A percentile compares a stretch with the other conserved stretches of the same genome.
Conservation (phyloP, 495 filamentous ascomycete genomes). For the Parmelia sp. region DNA sequence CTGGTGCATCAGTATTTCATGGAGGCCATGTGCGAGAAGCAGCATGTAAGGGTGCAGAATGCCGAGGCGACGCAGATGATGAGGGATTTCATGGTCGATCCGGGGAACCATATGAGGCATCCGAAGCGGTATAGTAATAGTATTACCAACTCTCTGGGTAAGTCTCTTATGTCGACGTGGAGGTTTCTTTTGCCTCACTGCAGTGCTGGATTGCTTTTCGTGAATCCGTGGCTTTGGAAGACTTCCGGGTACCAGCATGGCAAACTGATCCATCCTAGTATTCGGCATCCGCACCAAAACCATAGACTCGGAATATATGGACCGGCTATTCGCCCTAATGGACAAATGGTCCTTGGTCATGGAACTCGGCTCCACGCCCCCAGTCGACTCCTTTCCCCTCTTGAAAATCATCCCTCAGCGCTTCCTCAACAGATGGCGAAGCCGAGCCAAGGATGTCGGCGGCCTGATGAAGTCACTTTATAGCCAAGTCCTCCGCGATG, state of each 20-base stretch:
- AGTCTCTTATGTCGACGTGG: neutral
- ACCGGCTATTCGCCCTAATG: constrained; percentile 39
- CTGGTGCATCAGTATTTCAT: constrained; percentile 36
- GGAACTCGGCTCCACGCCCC: constrained; percentile 45
- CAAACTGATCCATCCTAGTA: neutral
- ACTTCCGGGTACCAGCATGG: no score
- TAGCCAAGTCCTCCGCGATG: neutral
- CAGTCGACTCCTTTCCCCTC: constrained; percentile 44
- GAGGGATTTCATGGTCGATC: constrained; percentile 35
- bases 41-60: constrained; percentile 22
- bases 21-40: constrained; percentile 30
- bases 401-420: constrained; percentile 39
- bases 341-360: constrained; percentile 44
- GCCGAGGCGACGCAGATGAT: constrained; percentile 29
- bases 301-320: neutral
- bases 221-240: no score
- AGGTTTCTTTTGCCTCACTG: neutral
- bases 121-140: constrained; percentile 44
- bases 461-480: constrained; percentile 42
- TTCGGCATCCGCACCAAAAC: neutral
- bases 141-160: constrained; percentile 38
- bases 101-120: constrained; percentile 41
- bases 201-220: constrained; percentile 12
- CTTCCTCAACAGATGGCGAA: constrained; percentile 37
- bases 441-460: constrained; percentile 33